Evolutionary conservation across 306 rosid species (phyloP), one percentile per base, ranked within the genome.

Genomic region (Pueraria montana): DNA sequence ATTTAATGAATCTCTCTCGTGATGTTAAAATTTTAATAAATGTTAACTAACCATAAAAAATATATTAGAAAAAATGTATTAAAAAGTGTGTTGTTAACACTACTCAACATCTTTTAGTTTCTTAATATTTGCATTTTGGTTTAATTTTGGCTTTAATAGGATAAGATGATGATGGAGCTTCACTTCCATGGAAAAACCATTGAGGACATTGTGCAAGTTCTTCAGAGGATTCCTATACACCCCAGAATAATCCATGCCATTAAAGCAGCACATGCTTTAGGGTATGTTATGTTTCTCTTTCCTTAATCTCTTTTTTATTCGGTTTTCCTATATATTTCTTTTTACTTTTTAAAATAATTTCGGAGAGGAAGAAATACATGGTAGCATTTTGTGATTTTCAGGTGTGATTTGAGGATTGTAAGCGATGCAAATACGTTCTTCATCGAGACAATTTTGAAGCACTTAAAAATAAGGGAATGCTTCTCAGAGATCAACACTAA

Each of bases 401-500:
- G 94, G 82, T 92, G 97, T 86, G 97, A 94, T 43, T 79, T 94
- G 85, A 94, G 92, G 91, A 76, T 94, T 69, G 87, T 92, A 43
- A 94, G 98, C 14, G 98, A 94, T 71, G 97, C 97, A n/a, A 94
- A 91, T 78, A 30, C 82, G 10, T 86, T 91, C 53, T 94, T 88
- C 83, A 94, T 94, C 6, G 94, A 91, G 82, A 92, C 94, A 65
- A 87, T 94, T 56, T 43, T 94, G 85, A 74, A 87, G 78, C 88
- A 92, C 59, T 86, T 90, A 11, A 95, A 92, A 21, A 36, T 92
- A 40, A 85, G 83, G 70, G 90, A 91, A 11, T 91, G 73, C 76
- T 92, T 94, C 80, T 85, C 96, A 9, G 93, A 92, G 81, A 91
- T 94, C 65, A 86, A 92, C 85, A 87, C 94, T 0, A 90, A 94